Base-by-base conservation (phyloP, 1,139 yeast genomes). In the Saccharomycopsis phalli region DNA sequence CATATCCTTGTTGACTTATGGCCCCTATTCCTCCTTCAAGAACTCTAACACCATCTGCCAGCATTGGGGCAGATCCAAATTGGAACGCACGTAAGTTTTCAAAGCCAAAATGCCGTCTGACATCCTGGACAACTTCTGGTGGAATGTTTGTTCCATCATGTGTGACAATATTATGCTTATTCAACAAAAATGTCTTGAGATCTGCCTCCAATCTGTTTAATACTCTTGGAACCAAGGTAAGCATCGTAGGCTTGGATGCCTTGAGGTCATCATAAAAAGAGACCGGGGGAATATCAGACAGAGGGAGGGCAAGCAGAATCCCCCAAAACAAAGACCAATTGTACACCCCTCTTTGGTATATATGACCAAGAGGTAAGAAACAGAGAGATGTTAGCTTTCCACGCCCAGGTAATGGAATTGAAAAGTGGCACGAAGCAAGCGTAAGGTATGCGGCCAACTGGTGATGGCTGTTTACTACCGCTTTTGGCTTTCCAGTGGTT, bases 401-500 rank as follows among this genome's bases (percentile, higher is more conserved):
- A 14, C 8, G 6, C 7, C 7, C 18, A 53, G 2, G 58, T 49
- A 19, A 49, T 38, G 33, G 50, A 28, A 7, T 6, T 7, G 18
- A 5, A 26, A 32, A 41, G 43, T 65, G 67, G 19, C 38, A 28
- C 21, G 26, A 25, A 19, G 36, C 25, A 19, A 38, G 13, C 13
- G 38, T 26, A 11, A 61, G 53, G 17, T 69, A 70, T 18, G 73
- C 63, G 18, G 62, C 63, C 2, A 71, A 68, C 45, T 59, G 62
- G 16, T 54, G 51, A 39, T 72, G 74, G 19, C 63, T 62, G 46
- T 71, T 58, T 31, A 66, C 66, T 27, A 71, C 77, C 36, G 78
- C 78, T 53, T 72, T 72, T 25, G 78, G 78, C 28, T 57, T 55
- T 28, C 76, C 76, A 2, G 76, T 69, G 13, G 78, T 72, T 39